Conservation (phyloP, 306 rosid genomes). For the Vigna angularis region DNA sequence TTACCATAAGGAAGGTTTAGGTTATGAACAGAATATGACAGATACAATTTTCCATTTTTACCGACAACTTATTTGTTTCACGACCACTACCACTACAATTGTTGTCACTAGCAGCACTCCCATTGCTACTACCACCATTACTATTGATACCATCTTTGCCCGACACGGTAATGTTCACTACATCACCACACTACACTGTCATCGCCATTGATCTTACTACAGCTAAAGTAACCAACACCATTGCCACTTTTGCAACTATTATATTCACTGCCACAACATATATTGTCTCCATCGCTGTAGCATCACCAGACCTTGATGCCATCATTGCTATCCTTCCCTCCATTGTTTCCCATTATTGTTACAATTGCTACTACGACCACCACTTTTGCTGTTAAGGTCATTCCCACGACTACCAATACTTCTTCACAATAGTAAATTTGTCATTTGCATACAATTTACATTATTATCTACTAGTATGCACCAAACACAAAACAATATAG, state of each 20-base stretch:
- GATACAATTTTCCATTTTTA: background rate
- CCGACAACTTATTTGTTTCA: background rate
- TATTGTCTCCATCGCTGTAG: no score
- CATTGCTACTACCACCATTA: no score
- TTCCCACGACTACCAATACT: background rate
- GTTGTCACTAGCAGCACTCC: background rate
- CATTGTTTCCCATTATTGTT: background rate
- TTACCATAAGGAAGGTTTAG: background rate
- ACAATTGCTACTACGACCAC: background rate
- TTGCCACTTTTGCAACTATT: no score
- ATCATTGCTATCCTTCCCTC: no score
- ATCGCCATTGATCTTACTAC: background rate
- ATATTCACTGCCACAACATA: no score
- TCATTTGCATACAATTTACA: background rate
- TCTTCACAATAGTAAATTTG: background rate
- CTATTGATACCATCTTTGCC: background rate
- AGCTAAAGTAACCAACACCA: background rate
- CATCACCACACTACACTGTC: background rate
- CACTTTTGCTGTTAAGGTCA: background rate
- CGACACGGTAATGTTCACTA: background rate
- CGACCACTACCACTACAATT: background rate
- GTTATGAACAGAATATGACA: background rate
- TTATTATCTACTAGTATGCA: background rate
- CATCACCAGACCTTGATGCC: no score
- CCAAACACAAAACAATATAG: background rate